Conservation (phyloP, 768 basidiomycete genomes). For the Sporobolomyces roseus region DNA sequence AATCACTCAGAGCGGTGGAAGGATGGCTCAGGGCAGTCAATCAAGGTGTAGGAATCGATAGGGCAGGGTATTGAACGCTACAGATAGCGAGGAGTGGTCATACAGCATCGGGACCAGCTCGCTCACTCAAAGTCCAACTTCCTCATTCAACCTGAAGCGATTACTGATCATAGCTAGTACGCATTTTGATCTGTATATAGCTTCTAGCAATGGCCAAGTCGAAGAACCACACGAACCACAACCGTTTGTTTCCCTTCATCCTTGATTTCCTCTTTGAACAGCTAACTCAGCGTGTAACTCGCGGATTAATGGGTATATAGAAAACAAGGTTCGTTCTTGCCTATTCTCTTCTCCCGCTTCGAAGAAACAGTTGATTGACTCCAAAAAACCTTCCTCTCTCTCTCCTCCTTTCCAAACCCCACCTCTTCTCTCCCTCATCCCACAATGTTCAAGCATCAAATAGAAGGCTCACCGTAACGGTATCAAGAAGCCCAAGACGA, state of each 20-base stretch:
- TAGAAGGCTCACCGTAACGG: constrained; percentile 94
- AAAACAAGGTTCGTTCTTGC: constrained; percentile 14
- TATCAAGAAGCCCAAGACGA: constrained; percentile 74
- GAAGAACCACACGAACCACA: constrained; percentile 61
- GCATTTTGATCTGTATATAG: not conserved
- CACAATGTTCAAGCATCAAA: not conserved
- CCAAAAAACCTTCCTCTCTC: not conserved
- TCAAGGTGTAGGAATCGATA: no score
- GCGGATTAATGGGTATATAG: not conserved
- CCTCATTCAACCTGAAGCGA: no score
- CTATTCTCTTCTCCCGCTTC: not conserved
- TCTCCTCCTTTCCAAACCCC: not conserved
- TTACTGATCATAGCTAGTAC: not conserved
- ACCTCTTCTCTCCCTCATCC: not conserved
- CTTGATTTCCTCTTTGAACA: not conserved
- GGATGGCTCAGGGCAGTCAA: no score
- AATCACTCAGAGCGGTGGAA: no score
- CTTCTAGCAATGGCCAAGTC: constrained; percentile 79
- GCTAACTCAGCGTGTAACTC: not conserved
- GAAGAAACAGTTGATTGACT: not conserved
- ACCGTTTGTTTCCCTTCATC: constrained; percentile 16
- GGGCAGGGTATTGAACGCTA: no score
- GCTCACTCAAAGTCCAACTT: no score
- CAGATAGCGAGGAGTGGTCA: no score
- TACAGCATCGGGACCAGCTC: no score